Evolutionary conservation across 148 eudicot genomes (phyloP), one percentile per base, ranked within the genome.

Genomic region (Mesembryanthemum crystallinum): DNA sequence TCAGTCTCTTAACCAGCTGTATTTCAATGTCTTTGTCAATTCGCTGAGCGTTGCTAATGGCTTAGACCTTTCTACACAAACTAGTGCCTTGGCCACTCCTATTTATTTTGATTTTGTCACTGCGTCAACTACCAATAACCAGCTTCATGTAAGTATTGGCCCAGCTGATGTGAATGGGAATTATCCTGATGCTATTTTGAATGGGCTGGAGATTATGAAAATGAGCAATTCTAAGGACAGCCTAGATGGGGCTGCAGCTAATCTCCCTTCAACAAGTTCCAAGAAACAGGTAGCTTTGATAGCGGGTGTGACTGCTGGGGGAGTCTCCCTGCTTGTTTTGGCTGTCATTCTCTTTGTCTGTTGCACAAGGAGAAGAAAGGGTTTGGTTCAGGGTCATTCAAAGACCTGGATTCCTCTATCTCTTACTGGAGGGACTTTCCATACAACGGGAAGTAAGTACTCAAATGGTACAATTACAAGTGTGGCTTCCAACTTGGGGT

Each of bases 141-240:
- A 64, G 64, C 76, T 86, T 42, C 64, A 69, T 39, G 73, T 88
- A 25, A 84, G 87, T 73, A 79, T 88, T 77, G 92, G 92, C 42
- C 88, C 92, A 43, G 66, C 68, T 32, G 14, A 4, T 45, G 25
- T 64, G 11, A 61, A 65, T 23, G 78, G 69, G 17, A 73, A 30
- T 21, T 76, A 70, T 28, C 82, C 86, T 12, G 75, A 82, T 68
- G 89, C 82, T 28, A 82, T 88, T 60, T 76, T 88, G 69, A 88
- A 88, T 80, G 92, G 92, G 24, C 73, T 88, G 49, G 92, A 88
- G 78, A 85, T 88, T 29, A 79, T 88, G 88, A 88, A 86, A 77
- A 60, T 88, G 80, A 85, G 74, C 64, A 85, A 83, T 74, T 73
- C 78, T 65, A 64, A 73, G 80, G 78, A 82, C 49, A 82, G 82